phyloP scores from a whole-genome alignment of 1,284 basidiomycete genomes.

The Ceratobasidium sp. region DNA sequence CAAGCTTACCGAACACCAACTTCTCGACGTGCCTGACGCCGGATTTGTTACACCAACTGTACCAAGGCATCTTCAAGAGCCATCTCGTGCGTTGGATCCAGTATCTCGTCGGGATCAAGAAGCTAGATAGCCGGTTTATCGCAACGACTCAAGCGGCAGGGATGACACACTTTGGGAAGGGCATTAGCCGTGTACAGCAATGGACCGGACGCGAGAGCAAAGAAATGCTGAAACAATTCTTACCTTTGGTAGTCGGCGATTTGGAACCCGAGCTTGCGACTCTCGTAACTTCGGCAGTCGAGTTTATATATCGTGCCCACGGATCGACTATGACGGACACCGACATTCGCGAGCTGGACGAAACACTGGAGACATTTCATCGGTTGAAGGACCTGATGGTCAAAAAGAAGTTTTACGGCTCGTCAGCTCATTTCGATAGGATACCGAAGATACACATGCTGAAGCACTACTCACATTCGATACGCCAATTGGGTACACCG shows the following conservation, averaged over 20 bases:
- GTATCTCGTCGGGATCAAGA: background rate
- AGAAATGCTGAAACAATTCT: slow-evolving; percentile 47
- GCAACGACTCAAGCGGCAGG: slow-evolving; percentile 9
- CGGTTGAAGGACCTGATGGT: slow-evolving; percentile 41
- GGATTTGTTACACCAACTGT: slow-evolving; percentile 49
- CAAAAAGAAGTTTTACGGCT: background rate
- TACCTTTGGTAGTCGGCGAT: slow-evolving; percentile 11
- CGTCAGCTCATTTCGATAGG: slow-evolving; percentile 41
- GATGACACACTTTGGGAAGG: slow-evolving; percentile 28
- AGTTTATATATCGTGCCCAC: background rate
- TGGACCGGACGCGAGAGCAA: slow-evolving; percentile 49
- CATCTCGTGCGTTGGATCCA: slow-evolving; percentile 44
- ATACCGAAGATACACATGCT: slow-evolving; percentile 40
- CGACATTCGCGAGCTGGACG: slow-evolving; percentile 37
- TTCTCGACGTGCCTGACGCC: slow-evolving; percentile 46
- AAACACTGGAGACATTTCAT: slow-evolving; percentile 41
- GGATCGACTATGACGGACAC: background rate
- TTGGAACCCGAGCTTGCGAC: background rate
- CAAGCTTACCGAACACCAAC: slow-evolving; percentile 44
- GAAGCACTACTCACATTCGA: slow-evolving; percentile 18
- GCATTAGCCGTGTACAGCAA: slow-evolving; percentile 45
- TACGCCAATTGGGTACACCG: slow-evolving; percentile 33
- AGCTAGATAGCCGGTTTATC: slow-evolving; percentile 28
- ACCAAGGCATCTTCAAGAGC: slow-evolving; percentile 49
- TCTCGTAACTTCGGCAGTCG: background rate